Conservation (phyloP, 352 stramenopile genomes). For the Phytophthora hybrid region DNA sequence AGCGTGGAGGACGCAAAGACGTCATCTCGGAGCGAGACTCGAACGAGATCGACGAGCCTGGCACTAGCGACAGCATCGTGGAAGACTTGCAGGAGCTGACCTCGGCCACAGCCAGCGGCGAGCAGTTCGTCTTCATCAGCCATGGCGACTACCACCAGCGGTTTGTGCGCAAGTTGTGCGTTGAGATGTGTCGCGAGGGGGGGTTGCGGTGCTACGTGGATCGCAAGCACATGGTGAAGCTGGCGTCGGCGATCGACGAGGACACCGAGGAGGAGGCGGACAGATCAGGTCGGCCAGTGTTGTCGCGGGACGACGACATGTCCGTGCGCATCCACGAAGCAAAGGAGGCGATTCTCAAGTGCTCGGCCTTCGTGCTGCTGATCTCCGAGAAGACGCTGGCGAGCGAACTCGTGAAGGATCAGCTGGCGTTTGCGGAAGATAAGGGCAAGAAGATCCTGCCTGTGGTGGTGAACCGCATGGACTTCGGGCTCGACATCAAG, state of each 20-base stretch:
- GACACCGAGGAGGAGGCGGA: constrained; percentile 38
- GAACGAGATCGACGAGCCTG: no score
- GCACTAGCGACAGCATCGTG: no score
- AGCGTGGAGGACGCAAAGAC: no score
- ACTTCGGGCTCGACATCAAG: constrained; percentile 78
- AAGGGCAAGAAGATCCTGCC: constrained; percentile 87
- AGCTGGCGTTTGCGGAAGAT: constrained; percentile 86
- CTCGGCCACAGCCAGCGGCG: no score
- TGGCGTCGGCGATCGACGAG: constrained; percentile 35
- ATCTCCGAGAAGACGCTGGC: constrained; percentile 77
- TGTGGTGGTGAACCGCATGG: constrained; percentile 71
- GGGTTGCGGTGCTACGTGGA: constrained; percentile 82
- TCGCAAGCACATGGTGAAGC: constrained; percentile 46
- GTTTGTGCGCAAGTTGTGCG: no score
- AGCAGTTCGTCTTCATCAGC: no score
- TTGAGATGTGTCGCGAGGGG: constrained; percentile 67
- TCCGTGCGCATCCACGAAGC: constrained; percentile 77
- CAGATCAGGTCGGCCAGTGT: constrained; percentile 14
- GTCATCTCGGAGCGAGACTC: no score
- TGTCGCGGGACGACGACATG: constrained; percentile 60
- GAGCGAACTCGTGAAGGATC: constrained; percentile 79
- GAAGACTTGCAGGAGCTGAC: no score
- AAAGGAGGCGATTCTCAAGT: constrained; percentile 87
- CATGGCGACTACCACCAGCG: no score
- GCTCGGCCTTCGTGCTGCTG: no score